Base-by-base conservation (phyloP, 75 land plant species). In the Selaginella tamariscina region DNA sequence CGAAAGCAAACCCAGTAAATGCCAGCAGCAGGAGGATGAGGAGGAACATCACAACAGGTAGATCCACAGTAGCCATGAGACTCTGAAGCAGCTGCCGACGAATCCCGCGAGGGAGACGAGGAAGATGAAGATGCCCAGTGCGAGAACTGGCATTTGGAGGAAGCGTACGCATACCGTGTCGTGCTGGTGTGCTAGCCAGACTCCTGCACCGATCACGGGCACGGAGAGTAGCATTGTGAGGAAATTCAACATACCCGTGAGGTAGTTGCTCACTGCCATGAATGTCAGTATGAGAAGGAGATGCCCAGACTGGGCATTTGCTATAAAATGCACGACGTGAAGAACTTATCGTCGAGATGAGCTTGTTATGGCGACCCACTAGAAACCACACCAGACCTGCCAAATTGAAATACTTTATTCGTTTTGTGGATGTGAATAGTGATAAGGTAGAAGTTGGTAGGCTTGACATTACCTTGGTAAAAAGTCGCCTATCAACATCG, bases 151-250 rank as follows among this genome's bases (percentile, higher is more conserved):
- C 29, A 78, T 77, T 31, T 85, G 88, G 0, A 88, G 80, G 54
- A 83, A 75, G 31, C 67, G 72, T 62, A 80, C 69, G 68, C 92
- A 88, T 8, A 81, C 82, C 24, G 75, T 73, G 72, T 70, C 70
- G 73, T 85, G 74, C 68, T 69, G 74, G 28, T 30, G 65, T 5
- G 92, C 82, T 76, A 88, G 72, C 88, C 88, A 88, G 24, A 88
- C 64, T 1, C 84, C 92, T 0, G 66, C 88, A 1, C 80, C 85
- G 65, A 88, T 79, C 32, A 88, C 72, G 13, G 88, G 88, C 1
- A 88, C 79, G 24, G 91, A 82, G 0, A 81, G 80, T 24, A 89
- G 30, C 70, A 89, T 75, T 1, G 97, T 89, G 0, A 86, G 27
- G 85, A 91, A 89, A 79, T 91, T 88, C 22, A 86, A 15, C 11